Percentiles rank a stretch among this genome's conserved stretches.
Evolutionary conservation across 139 green algal species (phyloP).

Genomic region (Micromonas commoda): DNA sequence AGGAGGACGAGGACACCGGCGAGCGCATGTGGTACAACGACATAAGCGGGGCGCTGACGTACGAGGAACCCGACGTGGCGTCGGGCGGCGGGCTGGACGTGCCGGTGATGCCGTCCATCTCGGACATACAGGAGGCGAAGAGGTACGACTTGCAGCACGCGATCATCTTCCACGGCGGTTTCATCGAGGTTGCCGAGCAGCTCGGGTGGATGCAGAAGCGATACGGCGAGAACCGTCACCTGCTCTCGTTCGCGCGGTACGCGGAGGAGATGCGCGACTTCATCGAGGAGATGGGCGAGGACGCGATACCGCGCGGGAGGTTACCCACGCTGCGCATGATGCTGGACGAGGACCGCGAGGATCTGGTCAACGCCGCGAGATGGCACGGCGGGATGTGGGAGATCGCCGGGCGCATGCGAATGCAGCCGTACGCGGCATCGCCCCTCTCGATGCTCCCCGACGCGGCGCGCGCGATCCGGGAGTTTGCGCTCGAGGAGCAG

Average conservation of each 20-base stretch:
- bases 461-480: too few species aligned
- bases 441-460: too few species aligned
- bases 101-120: slow-evolving; percentile 16
- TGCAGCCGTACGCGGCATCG: too few species aligned
- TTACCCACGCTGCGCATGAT: not conserved
- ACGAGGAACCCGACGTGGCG: not conserved
- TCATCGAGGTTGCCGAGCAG: not conserved
- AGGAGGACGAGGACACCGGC: not conserved
- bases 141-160: slow-evolving; percentile 29
- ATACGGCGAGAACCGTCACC: slow-evolving; percentile 1
- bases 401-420: not conserved
- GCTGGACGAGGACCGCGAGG: not conserved
- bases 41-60: not conserved
- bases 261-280: not conserved
- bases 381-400: not conserved
- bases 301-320: not conserved
- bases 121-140: slow-evolving; percentile 8
- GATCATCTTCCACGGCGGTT: slow-evolving; percentile 16
- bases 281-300: not conserved
- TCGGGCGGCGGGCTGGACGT: not conserved
- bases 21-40: slow-evolving; percentile 24
- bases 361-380: slow-evolving; percentile 5
- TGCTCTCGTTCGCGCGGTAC: slow-evolving; percentile 12
- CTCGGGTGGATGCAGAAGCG: not conserved
- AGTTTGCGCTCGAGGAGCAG: too few species aligned